Percentiles rank a stretch among this genome's conserved stretches.
These are phyloP conservation scores for Ogataea nonfermentans DNA, from an alignment of 805 yeast species.

Conservation along the genomic window DNA sequence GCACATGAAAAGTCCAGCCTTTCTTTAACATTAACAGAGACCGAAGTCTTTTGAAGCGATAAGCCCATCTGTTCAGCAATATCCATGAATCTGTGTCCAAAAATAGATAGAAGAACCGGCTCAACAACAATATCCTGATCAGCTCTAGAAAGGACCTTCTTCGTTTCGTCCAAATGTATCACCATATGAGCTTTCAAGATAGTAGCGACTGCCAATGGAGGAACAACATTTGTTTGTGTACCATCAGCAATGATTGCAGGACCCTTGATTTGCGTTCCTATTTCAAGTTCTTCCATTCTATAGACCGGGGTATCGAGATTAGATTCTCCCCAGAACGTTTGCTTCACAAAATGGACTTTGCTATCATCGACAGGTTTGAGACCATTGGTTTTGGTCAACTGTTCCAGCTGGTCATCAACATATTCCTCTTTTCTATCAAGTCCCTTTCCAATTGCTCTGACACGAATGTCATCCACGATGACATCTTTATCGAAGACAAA, in stretches of 20 bases:
- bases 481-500: slow-evolving; percentile 57
- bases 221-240: slow-evolving; percentile 76
- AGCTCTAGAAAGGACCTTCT: slow-evolving; percentile 13
- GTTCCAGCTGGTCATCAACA: slow-evolving; percentile 53
- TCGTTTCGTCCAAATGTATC: slow-evolving; percentile 31
- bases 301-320: slow-evolving; percentile 53
- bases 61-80: slow-evolving; percentile 90
- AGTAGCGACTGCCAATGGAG: slow-evolving; percentile 57
- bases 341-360: slow-evolving; percentile 37
- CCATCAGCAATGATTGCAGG: slow-evolving; percentile 79
- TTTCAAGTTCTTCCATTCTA: slow-evolving; percentile 47
- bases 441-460: slow-evolving; percentile 69
- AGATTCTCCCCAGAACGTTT: slow-evolving; percentile 57
- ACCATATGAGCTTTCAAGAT: slow-evolving; percentile 63
- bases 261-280: slow-evolving; percentile 57
- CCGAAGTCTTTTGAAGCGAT: slow-evolving; percentile 74
- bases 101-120: slow-evolving; percentile 71
- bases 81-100: slow-evolving; percentile 84
- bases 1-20: slow-evolving; percentile 85
- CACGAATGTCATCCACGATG: slow-evolving; percentile 71
- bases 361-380: slow-evolving; percentile 26
- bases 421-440: slow-evolving; percentile 37
- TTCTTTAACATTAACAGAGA: slow-evolving; percentile 81
- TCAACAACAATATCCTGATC: slow-evolving; percentile 41
- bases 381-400: slow-evolving; percentile 26